Base-by-base conservation (phyloP, 441 rosid species). In the Bruguiera hainesii region DNA sequence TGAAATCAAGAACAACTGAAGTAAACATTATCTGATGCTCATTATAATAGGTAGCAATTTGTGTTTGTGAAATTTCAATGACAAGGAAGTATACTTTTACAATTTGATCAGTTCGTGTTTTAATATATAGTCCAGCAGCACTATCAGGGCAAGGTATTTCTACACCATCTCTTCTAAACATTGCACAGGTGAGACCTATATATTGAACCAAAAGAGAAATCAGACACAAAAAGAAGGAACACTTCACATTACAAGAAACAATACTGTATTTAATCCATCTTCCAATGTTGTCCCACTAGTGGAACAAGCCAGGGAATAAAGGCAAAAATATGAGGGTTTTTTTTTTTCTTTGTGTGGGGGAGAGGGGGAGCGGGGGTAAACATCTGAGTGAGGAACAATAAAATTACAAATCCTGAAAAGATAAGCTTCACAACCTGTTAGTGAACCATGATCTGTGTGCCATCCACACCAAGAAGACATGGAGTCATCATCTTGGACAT, bases 381-480 rank as follows among this genome's bases (percentile, higher is more conserved):
- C 48, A 42, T 42, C 3, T 42, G 48, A 42, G 18, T 42, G 48
- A 42, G 16, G 48, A 37, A 37, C 4, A 10, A 37, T 37, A 37
- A 33, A 33, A 33, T 33, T 8, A 7, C 9, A 33, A 7, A 33
- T 33, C 15, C 46, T 37, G 46, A 42, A 11, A 42, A 42, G 48
- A 42, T 42, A 42, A 42, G 48, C 48, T 42, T 42, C 13, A 66
- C 18, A 53, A 87, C 98, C 97, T 77, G 97, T 91, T 67, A 94
- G 79, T 56, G 96, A 94, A 63, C 92, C 96, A 62, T 91, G 91
- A 83, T 94, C 99, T 25, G 96, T 89, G 69, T 94, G 99, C 97
- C 97, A 94, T 61, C 99, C 99, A 62, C 97, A 94, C 99, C 99
- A 94, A 75, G 94, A 87, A 31, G 97, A 91, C 72, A 81, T 78